Evolutionary conservation across 1,139 yeast species (phyloP).

Genomic region (Kurtzmaniella quercitrusa): DNA sequence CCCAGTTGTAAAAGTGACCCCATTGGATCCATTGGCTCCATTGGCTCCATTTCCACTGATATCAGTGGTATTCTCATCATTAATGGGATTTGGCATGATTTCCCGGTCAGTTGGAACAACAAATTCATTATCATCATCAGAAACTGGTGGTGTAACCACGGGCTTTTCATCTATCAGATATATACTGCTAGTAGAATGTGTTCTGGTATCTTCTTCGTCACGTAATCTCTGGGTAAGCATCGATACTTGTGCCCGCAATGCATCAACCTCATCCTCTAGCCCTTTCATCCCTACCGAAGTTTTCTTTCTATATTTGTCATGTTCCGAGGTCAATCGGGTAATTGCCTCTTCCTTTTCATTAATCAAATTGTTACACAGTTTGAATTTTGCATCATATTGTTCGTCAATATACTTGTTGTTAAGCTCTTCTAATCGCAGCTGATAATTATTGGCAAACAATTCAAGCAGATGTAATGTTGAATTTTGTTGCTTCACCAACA

Average conservation of each 20-base stretch:
- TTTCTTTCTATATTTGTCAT: slow-evolving; percentile 18
- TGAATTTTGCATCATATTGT: slow-evolving; percentile 19
- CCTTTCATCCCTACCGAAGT: slow-evolving; percentile 14
- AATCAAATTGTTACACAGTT: slow-evolving; percentile 10
- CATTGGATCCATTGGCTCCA: too few species aligned
- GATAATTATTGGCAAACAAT: slow-evolving; percentile 27
- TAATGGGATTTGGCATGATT: too few species aligned
- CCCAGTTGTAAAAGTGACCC: too few species aligned
- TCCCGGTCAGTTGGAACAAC: neutral
- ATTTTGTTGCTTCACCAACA: slow-evolving; percentile 36
- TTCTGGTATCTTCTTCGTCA: slow-evolving; percentile 3
- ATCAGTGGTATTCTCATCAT: too few species aligned
- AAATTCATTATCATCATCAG: slow-evolving; percentile 14
- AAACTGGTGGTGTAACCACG: slow-evolving; percentile 19
- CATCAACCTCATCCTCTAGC: slow-evolving; percentile 16
- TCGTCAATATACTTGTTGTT: slow-evolving; percentile 23
- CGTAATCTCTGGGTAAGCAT: slow-evolving; percentile 11
- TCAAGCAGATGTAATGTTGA: slow-evolving; percentile 28
- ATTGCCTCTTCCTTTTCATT: slow-evolving; percentile 18
- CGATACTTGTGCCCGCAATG: slow-evolving; percentile 16
- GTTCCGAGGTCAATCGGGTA: slow-evolving; percentile 18
- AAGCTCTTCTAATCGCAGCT: slow-evolving; percentile 22
- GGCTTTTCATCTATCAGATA: slow-evolving; percentile 9
- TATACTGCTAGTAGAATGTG: neutral
- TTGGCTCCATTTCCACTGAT: too few species aligned